phyloP scores from a whole-genome alignment of 1,139 yeast genomes.

The Yamadazyma buinensis region DNA sequence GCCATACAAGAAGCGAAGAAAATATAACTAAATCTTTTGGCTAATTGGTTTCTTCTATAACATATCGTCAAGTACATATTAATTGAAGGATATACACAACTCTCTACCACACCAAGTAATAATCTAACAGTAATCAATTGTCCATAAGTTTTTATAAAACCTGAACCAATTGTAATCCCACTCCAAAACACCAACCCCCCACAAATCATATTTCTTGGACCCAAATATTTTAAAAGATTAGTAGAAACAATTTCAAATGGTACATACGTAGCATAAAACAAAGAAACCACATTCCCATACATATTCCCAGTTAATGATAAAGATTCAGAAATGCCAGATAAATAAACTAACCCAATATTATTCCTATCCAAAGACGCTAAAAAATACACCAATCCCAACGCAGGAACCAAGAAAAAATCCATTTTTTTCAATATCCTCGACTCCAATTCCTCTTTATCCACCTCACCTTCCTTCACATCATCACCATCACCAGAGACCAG shows the following conservation, averaged over 20 bases:
- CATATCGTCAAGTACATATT: constrained; percentile 34
- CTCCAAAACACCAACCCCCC: constrained; percentile 38
- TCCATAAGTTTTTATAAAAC: constrained; percentile 30
- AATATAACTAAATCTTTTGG: constrained; percentile 28
- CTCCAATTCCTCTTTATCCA: constrained; percentile 14
- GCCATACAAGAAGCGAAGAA: constrained; percentile 33
- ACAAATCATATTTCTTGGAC: constrained; percentile 24
- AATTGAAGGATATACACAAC: constrained; percentile 39
- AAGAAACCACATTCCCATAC: constrained; percentile 35
- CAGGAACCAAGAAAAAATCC: constrained; percentile 1
- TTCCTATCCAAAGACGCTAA: constrained; percentile 1
- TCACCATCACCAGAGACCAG: too few relatives aligned
- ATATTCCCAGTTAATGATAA: constrained; percentile 23
- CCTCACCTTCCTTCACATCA: too few relatives aligned
- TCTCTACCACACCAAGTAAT: constrained; percentile 35
- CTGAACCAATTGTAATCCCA: constrained; percentile 25
- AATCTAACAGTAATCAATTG: constrained; percentile 35
- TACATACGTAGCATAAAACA: constrained; percentile 39
- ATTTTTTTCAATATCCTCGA: neutral
- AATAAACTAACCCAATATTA: constrained; percentile 3
- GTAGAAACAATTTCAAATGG: constrained; percentile 41
- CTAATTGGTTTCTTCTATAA: constrained; percentile 31
- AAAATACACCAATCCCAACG: constrained; percentile 1
- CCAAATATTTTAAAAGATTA: constrained; percentile 22
- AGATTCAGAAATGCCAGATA: constrained; percentile 1